Conservation (phyloP, 2,329 filamentous ascomycete species). For the Pseudonectria foliicola region DNA sequence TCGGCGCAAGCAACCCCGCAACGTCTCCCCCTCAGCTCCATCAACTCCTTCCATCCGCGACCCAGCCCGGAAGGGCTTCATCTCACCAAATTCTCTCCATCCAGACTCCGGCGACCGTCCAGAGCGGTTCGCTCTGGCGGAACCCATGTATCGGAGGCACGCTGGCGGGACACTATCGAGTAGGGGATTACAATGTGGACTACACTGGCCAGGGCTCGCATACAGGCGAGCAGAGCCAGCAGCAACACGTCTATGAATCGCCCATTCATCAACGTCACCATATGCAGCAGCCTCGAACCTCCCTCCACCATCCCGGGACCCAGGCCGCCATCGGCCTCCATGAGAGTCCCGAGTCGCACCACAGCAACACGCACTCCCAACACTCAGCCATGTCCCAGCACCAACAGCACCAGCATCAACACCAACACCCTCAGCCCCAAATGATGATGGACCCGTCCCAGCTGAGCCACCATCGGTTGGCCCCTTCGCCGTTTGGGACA, state of each 20-base stretch:
- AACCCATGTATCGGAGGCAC: slow-evolving; percentile 65
- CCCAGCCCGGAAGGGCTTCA: slow-evolving; percentile 48
- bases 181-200: slow-evolving; percentile 67
- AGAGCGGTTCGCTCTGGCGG: slow-evolving; percentile 71
- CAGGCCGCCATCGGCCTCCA: slow-evolving; percentile 35
- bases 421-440: slow-evolving; percentile 42
- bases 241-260: slow-evolving; percentile 55
- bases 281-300: slow-evolving; percentile 36
- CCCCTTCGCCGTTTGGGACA: slow-evolving; percentile 45
- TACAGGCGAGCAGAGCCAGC: slow-evolving; percentile 57
- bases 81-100: slow-evolving; percentile 51
- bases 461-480: slow-evolving; percentile 45
- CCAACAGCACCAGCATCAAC: slow-evolving; percentile 14
- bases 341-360: slow-evolving; percentile 34
- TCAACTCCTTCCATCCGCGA: slow-evolving; percentile 24
- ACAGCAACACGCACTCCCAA: slow-evolving; percentile 26
- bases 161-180: slow-evolving; percentile 69
- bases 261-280: slow-evolving; percentile 29
- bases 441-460: slow-evolving; percentile 50
- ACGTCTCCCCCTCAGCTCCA: slow-evolving; percentile 18
- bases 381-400: slow-evolving; percentile 35
- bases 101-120: slow-evolving; percentile 60
- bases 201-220: slow-evolving; percentile 63
- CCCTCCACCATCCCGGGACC: slow-evolving; percentile 40
- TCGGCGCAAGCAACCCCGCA: slow-evolving; percentile 19